A percentile compares a stretch with the other conserved stretches of the same genome.
Conservation (phyloP, 2,329 filamentous ascomycete species). For the Rosellinia necatrix region DNA sequence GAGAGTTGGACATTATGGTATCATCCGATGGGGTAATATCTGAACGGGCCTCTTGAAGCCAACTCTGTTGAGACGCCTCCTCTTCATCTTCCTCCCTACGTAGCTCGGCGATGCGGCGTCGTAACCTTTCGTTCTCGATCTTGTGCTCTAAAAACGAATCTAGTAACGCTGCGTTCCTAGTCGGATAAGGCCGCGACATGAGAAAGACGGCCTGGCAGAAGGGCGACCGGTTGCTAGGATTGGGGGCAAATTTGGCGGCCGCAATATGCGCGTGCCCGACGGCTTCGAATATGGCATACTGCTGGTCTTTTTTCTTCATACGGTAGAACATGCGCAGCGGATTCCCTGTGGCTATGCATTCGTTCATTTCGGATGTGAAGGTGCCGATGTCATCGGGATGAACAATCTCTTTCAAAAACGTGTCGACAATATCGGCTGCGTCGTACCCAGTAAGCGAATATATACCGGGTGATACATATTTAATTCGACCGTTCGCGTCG, state of each 20-base stretch:
- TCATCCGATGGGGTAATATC: constrained; percentile 58
- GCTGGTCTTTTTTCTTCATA: constrained; percentile 73
- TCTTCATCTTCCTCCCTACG: constrained; percentile 86
- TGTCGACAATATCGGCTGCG: constrained; percentile 70
- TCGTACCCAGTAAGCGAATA: constrained; percentile 76
- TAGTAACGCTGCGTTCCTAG: constrained; percentile 80
- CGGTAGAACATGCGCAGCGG: constrained; percentile 85
- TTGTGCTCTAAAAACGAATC: constrained; percentile 97
- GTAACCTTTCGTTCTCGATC: constrained; percentile 89
- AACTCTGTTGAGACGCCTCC: constrained; percentile 67
- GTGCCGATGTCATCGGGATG: constrained; percentile 84
- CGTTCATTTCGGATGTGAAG: constrained; percentile 86
- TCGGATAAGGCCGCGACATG: constrained; percentile 88
- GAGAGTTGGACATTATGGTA: constrained; percentile 44
- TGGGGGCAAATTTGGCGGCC: constrained; percentile 66
- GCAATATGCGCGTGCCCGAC: constrained; percentile 90
- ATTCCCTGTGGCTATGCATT: constrained; percentile 82
- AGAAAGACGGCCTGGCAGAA: constrained; percentile 92
- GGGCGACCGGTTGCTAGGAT: constrained; percentile 66
- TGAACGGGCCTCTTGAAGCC: constrained; percentile 60
- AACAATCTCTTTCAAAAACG: constrained; percentile 79
- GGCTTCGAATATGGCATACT: constrained; percentile 84
- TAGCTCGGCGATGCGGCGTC: constrained; percentile 81
- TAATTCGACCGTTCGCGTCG: constrained; percentile 79
- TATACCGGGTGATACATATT: constrained; percentile 83